Base-by-base conservation (phyloP, 306 rosid species). In the Hippophae gyantsensis region DNA sequence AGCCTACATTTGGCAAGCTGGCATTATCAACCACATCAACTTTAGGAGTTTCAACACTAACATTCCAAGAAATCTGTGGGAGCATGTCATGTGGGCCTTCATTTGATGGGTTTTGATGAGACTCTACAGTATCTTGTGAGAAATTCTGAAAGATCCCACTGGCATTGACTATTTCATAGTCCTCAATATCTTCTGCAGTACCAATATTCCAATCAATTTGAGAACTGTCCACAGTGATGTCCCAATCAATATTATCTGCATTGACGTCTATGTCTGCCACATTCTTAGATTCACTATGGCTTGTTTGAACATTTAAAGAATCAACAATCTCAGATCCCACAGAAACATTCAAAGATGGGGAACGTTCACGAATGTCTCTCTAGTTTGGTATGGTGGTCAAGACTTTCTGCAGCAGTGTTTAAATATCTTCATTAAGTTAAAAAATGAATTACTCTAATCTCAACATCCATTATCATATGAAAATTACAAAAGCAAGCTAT, bases 161-260 rank as follows among this genome's bases (percentile, higher is more conserved):
- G 44, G 94, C 90, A 68, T 82, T 85, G 42, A 90, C 86, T 68
- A 90, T 87, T 74, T 90, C 97, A 51, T 84, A 90, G 54, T 90
- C 97, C 26, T 81, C 90, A 1, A 78, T 79, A 75, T 87, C 95
- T 73, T 90, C 97, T 55, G 77, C 59, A 0, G 75, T 78, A 63
- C 90, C 97, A 63, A 86, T 84, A 72, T 90, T 86, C 97, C 95
- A 90, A 74, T 86, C 94, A 64, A 90, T 84, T 77, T 84, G 94
- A 69, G 90, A 61, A 81, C 73, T 77, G 14, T 87, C 90, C 66
- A 86, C 79, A 5, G 95, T 82, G 73, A 90, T 79, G 70, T 82
- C 94, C 97, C 97, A 90, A 76, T 90, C 95, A 65, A 90, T 86
- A 65, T 78, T 88, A 52, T 78, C 76, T 32, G 67, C 78, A 69